phyloP scores from a whole-genome alignment of 768 basidiomycete species.

The Serpula lacrymans region DNA sequence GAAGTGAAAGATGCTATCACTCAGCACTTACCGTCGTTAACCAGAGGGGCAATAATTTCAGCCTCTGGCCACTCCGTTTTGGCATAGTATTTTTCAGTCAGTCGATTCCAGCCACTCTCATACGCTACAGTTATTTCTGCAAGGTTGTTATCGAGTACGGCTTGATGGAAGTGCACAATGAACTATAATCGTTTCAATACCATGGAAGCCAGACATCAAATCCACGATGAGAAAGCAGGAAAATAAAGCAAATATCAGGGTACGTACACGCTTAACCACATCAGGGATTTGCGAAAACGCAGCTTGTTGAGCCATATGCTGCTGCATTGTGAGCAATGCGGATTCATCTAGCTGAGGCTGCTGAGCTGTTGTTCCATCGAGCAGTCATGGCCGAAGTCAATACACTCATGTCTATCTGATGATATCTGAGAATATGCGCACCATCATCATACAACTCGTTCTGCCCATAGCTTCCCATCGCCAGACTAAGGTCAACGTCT shows the following conservation, averaged over 20 bases:
- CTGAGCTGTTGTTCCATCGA: constrained; percentile 36
- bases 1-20: background rate
- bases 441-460: constrained; percentile 67
- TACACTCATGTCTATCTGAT: constrained; percentile 1
- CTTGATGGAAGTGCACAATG: constrained; percentile 92
- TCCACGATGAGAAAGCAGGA: background rate
- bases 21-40: constrained; percentile 73
- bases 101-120: constrained; percentile 95
- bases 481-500: constrained; percentile 70
- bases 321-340: constrained; percentile 69
- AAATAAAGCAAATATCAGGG: constrained; percentile 1
- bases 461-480: constrained; percentile 68
- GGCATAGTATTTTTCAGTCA: constrained; percentile 94
- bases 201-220: no score
- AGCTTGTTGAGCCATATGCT: constrained; percentile 80
- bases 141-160: constrained; percentile 88
- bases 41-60: constrained; percentile 90
- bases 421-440: constrained; percentile 23
- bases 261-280: constrained; percentile 79
- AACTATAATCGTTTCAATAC: constrained; percentile 51
- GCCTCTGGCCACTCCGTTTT: constrained; percentile 98
- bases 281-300: constrained; percentile 84
- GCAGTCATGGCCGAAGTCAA: no score
- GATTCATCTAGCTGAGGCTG: constrained; percentile 71
- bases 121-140: constrained; percentile 90